Evolutionary conservation across 1,139 yeast species (phyloP), one percentile per base, ranked within the genome.

Genomic region (Saccharomyces pastorianus): DNA sequence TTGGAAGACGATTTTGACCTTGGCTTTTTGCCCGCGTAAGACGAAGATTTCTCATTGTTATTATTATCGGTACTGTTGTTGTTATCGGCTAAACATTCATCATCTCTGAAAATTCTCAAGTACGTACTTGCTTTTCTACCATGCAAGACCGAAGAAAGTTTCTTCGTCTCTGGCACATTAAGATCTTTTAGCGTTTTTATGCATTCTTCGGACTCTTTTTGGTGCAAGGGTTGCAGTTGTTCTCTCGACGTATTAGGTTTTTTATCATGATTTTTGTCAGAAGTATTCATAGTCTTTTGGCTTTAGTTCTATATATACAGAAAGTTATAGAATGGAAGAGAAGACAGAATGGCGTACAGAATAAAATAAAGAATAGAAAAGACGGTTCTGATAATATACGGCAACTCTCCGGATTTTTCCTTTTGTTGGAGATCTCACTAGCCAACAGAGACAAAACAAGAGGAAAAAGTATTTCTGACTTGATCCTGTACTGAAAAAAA

Each of bases 41-140:
- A 32, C 50, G 38, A 32, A 32, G 50, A 48, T 32, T 31, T 31
- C 34, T 2, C 34, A 31, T 31, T 31, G 11, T 31, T 31, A 31
- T 31, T 31, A 31, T 31, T 31, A 31, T 31, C 29, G 32, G 42
- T 25, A 42, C 13, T 46, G 9, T 47, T 47, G 31, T 25, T 53
- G 31, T 25, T 48, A 42, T 56, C 29, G 52, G 50, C 32, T 27
- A 52, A 47, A 29, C 51, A 56, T 26, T 61, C 64, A 34, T 64
- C 64, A 53, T 65, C 70, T 54, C 66, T 62, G 53, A 68, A 69
- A 38, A 68, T 68, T 44, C 72, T 60, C 48, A 68, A 50, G 55
- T 64, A 68, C 2, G 69, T 67, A 51, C 71, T 68, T 4, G 71
- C 72, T 51, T 69, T 69, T 53, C 72, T 61, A 13, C 71, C 71